These are phyloP conservation scores for Alternaria arborescens DNA, from an alignment of 2,329 filamentous ascomycete species.

Conservation along the genomic window DNA sequence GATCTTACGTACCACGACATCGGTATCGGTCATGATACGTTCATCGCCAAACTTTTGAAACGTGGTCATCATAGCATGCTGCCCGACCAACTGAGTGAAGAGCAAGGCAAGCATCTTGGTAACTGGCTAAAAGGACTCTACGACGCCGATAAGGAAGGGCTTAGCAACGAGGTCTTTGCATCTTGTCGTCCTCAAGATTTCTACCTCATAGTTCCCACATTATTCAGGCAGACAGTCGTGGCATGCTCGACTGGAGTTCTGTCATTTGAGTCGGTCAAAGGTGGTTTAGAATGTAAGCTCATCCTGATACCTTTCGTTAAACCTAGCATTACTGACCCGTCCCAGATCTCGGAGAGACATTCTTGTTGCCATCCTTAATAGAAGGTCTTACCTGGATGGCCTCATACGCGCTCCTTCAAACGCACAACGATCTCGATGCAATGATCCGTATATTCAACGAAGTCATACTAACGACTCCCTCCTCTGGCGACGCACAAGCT, in stretches of 20 bases:
- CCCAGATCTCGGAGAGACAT: constrained; percentile 77
- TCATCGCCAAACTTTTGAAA: constrained; percentile 72
- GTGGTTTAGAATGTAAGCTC: constrained; percentile 75
- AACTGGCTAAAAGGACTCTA: constrained; percentile 83
- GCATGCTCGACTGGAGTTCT: constrained; percentile 73
- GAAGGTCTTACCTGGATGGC: constrained; percentile 76
- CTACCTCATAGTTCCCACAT: constrained; percentile 77
- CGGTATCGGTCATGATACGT: constrained; percentile 70
- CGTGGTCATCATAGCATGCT: constrained; percentile 66
- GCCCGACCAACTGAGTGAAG: constrained; percentile 69
- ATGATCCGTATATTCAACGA: constrained; percentile 76
- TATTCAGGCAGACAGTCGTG: constrained; percentile 78
- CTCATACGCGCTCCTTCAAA: constrained; percentile 73
- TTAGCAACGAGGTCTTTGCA: constrained; percentile 82
- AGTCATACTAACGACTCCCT: constrained; percentile 73
- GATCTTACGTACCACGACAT: constrained; percentile 71
- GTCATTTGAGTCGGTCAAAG: constrained; percentile 74
- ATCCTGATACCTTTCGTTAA: background rate
- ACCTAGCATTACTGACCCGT: constrained; percentile 3
- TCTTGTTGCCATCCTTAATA: constrained; percentile 79
- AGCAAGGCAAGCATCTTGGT: constrained; percentile 71
- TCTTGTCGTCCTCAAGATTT: constrained; percentile 85
- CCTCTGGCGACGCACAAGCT: constrained; percentile 73
- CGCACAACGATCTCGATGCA: constrained; percentile 69
- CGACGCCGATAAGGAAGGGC: constrained; percentile 70